Conservation (phyloP, 768 basidiomycete genomes). For the Hypholoma fasciculare region DNA sequence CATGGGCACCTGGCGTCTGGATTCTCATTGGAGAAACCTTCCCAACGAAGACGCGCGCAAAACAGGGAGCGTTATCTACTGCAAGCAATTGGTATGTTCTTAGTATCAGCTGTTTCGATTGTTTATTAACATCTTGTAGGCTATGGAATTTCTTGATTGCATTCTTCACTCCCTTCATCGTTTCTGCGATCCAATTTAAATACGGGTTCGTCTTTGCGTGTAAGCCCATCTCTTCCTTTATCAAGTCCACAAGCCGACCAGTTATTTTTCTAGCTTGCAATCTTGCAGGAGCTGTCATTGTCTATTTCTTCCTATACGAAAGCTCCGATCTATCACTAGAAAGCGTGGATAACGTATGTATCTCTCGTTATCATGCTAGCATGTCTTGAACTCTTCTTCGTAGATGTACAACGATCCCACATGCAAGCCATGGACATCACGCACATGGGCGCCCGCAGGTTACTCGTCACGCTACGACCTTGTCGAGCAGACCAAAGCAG, state of each 20-base stretch:
- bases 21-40: constrained; percentile 79
- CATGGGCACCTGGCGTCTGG: constrained; percentile 78
- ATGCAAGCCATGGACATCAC: constrained; percentile 68
- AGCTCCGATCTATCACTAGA: constrained; percentile 67
- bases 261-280: constrained; percentile 47
- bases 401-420: constrained; percentile 66
- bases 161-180: constrained; percentile 81
- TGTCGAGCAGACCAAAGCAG: constrained; percentile 40
- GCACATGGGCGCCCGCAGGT: constrained; percentile 59
- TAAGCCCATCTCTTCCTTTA: constrained; percentile 17
- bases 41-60: constrained; percentile 69
- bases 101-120: neutral
- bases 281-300: constrained; percentile 56
- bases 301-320: constrained; percentile 78
- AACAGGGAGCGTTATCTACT: constrained; percentile 69
- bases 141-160: constrained; percentile 71
- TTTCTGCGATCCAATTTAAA: constrained; percentile 49
- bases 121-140: constrained; percentile 22
- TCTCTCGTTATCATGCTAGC: neutral
- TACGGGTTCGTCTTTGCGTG: constrained; percentile 77
- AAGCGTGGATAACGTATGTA: constrained; percentile 53
- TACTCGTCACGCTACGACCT: constrained; percentile 47
- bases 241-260: neutral
- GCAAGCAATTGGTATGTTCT: constrained; percentile 51
- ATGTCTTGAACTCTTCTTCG: neutral